Evolutionary conservation across 2,329 filamentous ascomycete species (phyloP).

Genomic region (Gaeumannomyces sp.): DNA sequence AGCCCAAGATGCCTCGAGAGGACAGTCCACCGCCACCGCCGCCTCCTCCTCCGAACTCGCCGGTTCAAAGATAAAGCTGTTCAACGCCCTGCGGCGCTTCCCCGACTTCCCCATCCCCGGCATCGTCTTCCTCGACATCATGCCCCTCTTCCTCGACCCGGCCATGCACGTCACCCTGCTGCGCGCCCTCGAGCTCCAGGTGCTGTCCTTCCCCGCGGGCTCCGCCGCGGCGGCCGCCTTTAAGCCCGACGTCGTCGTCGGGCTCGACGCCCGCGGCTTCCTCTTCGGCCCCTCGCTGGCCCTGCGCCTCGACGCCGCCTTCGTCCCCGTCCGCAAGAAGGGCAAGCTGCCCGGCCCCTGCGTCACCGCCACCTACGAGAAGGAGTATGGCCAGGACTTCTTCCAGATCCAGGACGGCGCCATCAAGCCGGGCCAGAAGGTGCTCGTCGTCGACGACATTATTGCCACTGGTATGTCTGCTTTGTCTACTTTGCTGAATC

Average conservation of each 20-base stretch:
- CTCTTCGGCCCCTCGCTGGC: conserved; percentile 89
- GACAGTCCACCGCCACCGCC: conserved; percentile 57
- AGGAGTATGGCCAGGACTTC: conserved; percentile 92
- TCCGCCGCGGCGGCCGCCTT: conserved; percentile 30
- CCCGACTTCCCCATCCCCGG: conserved; percentile 87
- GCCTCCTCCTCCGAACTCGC: conserved; percentile 58
- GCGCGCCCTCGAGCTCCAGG: conserved; percentile 77
- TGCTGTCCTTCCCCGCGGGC: conserved; percentile 51
- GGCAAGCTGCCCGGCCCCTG: conserved; percentile 92
- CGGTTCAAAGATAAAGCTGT: conserved; percentile 65
- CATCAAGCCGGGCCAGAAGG: conserved; percentile 79
- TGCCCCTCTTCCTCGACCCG: conserved; percentile 85
- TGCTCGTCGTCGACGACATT: conserved; percentile 93
- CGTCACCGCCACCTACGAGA: conserved; percentile 78
- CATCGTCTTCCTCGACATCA: conserved; percentile 96
- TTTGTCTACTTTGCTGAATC: not conserved
- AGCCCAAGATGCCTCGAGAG: conserved; percentile 52
- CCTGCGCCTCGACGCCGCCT: conserved; percentile 72
- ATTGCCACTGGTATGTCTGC: conserved; percentile 81
- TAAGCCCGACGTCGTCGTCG: conserved; percentile 84
- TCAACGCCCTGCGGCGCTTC: conserved; percentile 72
- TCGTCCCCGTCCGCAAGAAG: conserved; percentile 90
- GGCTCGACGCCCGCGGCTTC: conserved; percentile 90
- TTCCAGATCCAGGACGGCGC: conserved; percentile 93
- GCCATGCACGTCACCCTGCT: conserved; percentile 69